These are phyloP conservation scores for Crucibulum laeve DNA, from an alignment of 768 basidiomycete species.

Conservation along the genomic window DNA sequence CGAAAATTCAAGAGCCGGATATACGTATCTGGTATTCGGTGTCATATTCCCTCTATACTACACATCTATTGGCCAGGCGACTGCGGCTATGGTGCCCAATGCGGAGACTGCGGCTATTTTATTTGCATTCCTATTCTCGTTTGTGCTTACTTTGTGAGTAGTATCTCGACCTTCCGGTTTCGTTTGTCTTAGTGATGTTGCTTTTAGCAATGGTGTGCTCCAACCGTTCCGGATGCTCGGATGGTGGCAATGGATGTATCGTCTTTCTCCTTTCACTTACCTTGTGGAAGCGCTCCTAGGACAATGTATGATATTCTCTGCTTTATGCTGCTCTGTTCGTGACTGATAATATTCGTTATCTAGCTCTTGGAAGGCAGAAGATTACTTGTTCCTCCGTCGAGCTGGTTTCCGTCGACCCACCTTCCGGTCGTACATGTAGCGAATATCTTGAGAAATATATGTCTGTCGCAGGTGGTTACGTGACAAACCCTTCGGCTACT, in stretches of 20 bases:
- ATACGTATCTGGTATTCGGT: constrained; percentile 32
- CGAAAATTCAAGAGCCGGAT: constrained; percentile 46
- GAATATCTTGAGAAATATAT: constrained; percentile 54
- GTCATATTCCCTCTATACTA: constrained; percentile 61
- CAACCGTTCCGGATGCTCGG: constrained; percentile 59
- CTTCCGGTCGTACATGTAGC: constrained; percentile 47
- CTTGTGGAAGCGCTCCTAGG: constrained; percentile 46
- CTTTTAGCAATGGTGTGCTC: constrained; percentile 53
- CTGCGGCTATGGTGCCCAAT: constrained; percentile 57
- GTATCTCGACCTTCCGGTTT: constrained; percentile 7
- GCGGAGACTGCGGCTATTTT: constrained; percentile 56
- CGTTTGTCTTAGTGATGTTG: not conserved
- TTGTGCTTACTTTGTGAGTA: constrained; percentile 59
- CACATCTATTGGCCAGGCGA: constrained; percentile 55
- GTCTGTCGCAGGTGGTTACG: constrained; percentile 45
- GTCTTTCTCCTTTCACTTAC: constrained; percentile 46
- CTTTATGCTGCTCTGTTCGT: too few relatives aligned
- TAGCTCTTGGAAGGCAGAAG: constrained; percentile 32
- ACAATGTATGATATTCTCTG: constrained; percentile 33
- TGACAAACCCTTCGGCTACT: constrained; percentile 49
- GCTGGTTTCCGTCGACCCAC: constrained; percentile 47
- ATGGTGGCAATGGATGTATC: constrained; percentile 76
- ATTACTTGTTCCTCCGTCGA: constrained; percentile 51
- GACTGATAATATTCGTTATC: not conserved
- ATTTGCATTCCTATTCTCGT: constrained; percentile 56